These are phyloP conservation scores for Crithidia bombi DNA, from an alignment of 208 protist genomes.

Conservation along the genomic window DNA sequence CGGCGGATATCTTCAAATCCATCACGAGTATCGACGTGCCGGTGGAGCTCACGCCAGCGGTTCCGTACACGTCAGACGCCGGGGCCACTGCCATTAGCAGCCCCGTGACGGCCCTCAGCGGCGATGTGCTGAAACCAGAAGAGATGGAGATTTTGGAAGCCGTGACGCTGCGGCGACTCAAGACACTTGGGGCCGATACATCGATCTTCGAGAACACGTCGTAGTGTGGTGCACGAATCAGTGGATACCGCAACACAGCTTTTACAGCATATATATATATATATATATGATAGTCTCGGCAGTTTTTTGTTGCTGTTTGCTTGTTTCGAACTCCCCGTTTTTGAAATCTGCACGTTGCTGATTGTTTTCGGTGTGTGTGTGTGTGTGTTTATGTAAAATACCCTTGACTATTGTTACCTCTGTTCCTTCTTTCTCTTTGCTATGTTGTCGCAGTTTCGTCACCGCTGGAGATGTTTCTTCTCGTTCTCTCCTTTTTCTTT, in stretches of 20 bases:
- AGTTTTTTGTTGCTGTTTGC: conserved; percentile 15
- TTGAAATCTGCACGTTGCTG: not conserved
- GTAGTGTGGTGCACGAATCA: too few species aligned
- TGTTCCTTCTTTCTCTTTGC: too few species aligned
- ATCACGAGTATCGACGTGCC: conserved; percentile 22
- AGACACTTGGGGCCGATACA: conserved; percentile 68
- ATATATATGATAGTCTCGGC: not conserved
- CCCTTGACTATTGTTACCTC: too few species aligned
- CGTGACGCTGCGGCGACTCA: conserved; percentile 58
- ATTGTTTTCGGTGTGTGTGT: too few species aligned
- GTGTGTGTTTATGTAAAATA: too few species aligned
- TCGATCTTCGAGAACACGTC: conserved; percentile 23
- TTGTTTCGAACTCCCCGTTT: not conserved
- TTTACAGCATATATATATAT: too few species aligned
- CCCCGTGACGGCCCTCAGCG: conserved; percentile 15
- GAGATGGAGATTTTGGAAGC: conserved; percentile 79
- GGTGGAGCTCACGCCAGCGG: conserved; percentile 19
- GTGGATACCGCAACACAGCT: too few species aligned
- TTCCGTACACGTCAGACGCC: conserved; percentile 1
- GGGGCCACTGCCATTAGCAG: conserved; percentile 7
- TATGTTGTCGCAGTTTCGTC: too few species aligned
- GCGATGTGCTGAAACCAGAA: conserved; percentile 62
- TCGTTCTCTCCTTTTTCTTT: too few species aligned
- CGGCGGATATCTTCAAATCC: not conserved
- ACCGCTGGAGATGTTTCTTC: too few species aligned